Conservation (phyloP, 139 green algal genomes). For the Choricystis sp. region DNA sequence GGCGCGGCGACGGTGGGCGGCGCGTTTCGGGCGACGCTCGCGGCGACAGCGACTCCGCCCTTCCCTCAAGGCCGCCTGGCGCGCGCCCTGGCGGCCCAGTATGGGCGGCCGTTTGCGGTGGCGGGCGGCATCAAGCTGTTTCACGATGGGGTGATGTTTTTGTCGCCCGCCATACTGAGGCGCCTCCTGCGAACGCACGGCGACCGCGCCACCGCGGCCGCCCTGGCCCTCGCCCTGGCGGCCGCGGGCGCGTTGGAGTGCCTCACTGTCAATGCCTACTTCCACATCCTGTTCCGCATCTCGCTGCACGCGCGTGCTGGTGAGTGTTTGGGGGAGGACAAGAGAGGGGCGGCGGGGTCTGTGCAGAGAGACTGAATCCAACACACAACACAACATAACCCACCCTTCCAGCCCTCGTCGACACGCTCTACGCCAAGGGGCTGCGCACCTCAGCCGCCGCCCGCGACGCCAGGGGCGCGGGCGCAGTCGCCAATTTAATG, state of each 20-base stretch:
- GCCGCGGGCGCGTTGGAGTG: constrained; percentile 34
- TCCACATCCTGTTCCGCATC: constrained; percentile 66
- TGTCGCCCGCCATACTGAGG: constrained; percentile 52
- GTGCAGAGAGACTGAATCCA: neutral
- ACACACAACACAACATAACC: too few species aligned
- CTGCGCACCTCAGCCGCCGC: constrained; percentile 41
- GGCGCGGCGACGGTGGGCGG: constrained; percentile 21
- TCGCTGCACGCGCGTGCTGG: too few species aligned
- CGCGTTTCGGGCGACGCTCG: constrained; percentile 27
- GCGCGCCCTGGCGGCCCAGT: constrained; percentile 7
- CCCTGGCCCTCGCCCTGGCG: constrained; percentile 20
- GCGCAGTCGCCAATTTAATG: constrained; percentile 60
- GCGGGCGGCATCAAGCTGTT: constrained; percentile 53
- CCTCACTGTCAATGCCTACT: constrained; percentile 64
- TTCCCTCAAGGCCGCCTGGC: neutral
- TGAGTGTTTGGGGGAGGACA: too few species aligned
- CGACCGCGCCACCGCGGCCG: neutral
- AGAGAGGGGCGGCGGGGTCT: neutral
- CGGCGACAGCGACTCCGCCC: constrained; percentile 7
- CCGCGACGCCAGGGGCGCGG: constrained; percentile 35
- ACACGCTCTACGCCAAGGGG: constrained; percentile 60
- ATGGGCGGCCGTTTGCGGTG: constrained; percentile 16
- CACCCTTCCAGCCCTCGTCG: constrained; percentile 28
- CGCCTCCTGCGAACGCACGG: constrained; percentile 30
- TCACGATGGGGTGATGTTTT: constrained; percentile 63